Percentiles rank a stretch among this genome's conserved stretches.
Evolutionary conservation across 2,329 filamentous ascomycete genomes (phyloP).

Genomic region (Penicillium sp.): DNA sequence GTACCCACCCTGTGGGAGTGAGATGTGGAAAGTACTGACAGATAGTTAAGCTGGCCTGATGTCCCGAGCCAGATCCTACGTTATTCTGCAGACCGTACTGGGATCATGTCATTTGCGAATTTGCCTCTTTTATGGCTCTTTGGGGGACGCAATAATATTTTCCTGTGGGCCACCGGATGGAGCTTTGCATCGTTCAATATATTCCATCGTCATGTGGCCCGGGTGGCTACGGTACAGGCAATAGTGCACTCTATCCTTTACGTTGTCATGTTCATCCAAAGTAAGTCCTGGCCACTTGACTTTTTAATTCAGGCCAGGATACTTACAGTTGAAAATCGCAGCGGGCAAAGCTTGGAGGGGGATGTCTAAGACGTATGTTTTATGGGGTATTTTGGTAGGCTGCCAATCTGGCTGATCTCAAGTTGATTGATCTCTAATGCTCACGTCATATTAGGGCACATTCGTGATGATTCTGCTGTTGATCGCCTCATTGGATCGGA

Average conservation of each 20-base stretch:
- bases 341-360: constrained; percentile 28
- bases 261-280: constrained; percentile 39
- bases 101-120: constrained; percentile 62
- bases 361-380: constrained; percentile 28
- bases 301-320: not conserved
- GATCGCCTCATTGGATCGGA: constrained; percentile 46
- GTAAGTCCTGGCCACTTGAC: constrained; percentile 14
- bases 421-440: not conserved
- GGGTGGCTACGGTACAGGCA: constrained; percentile 61
- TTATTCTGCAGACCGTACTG: constrained; percentile 62
- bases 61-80: constrained; percentile 46
- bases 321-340: constrained; percentile 8
- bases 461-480: constrained; percentile 43
- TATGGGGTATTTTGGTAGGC: constrained; percentile 33
- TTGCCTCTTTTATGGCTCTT: constrained; percentile 66
- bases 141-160: constrained; percentile 63
- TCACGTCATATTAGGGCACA: constrained; percentile 25
- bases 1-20: constrained; percentile 10
- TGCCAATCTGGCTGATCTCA: not conserved
- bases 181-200: constrained; percentile 64
- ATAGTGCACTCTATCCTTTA: constrained; percentile 63
- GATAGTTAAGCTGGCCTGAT: constrained; percentile 26
- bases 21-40: constrained; percentile 2
- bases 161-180: constrained; percentile 68
- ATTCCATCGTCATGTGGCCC: constrained; percentile 66